Conservation (phyloP, 2,329 filamentous ascomycete species). For the Ophiostoma quercus region DNA sequence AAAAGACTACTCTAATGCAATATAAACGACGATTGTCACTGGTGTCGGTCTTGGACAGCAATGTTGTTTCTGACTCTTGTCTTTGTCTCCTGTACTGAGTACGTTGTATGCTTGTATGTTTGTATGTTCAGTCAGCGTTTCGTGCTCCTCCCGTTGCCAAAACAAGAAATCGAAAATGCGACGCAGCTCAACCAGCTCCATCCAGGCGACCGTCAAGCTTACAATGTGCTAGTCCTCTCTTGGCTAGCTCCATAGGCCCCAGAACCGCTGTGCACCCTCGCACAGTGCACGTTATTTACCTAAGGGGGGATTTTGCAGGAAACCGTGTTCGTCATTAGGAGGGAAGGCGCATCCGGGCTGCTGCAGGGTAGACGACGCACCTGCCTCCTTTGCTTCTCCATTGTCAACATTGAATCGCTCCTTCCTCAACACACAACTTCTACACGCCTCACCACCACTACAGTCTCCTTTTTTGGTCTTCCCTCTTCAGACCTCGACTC, state of each 20-base stretch:
- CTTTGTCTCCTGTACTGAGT: neutral
- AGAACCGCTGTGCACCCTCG: neutral
- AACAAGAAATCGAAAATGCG: conserved; percentile 17
- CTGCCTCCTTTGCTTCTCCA: neutral
- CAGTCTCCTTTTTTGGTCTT: neutral
- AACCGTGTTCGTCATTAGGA: conserved; percentile 19
- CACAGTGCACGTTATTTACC: conserved; percentile 8
- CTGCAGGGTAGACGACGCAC: neutral
- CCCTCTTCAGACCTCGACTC: neutral
- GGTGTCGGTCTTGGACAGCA: neutral
- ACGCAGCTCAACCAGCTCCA: conserved; percentile 8
- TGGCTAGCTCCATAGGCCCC: neutral
- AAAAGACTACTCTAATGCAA: conserved; percentile 18
- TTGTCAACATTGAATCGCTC: conserved; percentile 7
- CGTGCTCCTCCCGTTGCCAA: conserved; percentile 12
- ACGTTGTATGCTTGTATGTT: conserved; percentile 7
- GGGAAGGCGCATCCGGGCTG: conserved; percentile 11
- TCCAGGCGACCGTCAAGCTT: conserved; percentile 13
- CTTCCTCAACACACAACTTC: neutral
- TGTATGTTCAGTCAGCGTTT: neutral
- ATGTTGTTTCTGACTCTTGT: neutral
- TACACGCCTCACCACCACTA: neutral
- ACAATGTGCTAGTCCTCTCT: neutral
- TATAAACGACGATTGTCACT: neutral
- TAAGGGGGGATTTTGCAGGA: conserved; percentile 11